These are phyloP conservation scores for Agaricus bisporus DNA, from an alignment of 768 basidiomycete genomes.

Conservation along the genomic window DNA sequence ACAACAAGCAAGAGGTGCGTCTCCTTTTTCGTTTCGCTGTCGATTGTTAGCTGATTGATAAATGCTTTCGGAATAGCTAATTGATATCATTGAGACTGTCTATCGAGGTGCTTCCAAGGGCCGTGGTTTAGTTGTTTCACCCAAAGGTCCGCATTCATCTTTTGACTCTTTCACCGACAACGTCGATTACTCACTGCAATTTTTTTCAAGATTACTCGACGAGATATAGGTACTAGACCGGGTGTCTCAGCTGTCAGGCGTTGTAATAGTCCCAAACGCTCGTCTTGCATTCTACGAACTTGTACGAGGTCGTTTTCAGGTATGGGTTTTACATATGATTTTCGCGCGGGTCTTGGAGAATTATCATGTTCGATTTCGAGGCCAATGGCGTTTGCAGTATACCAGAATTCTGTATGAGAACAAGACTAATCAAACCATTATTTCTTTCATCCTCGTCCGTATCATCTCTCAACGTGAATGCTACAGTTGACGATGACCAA, in stretches of 20 bases:
- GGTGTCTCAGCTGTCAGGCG: not conserved
- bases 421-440: no score
- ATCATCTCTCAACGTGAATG: no score
- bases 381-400: no score
- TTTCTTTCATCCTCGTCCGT: no score
- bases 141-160: slow-evolving; percentile 59
- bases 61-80: slow-evolving; percentile 48
- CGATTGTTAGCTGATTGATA: not conserved
- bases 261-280: not conserved
- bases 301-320: no score
- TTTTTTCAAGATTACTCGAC: not conserved
- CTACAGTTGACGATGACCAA: no score
- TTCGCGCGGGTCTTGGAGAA: no score
- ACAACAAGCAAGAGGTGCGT: slow-evolving; percentile 93
- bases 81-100: slow-evolving; percentile 97
- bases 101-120: slow-evolving; percentile 98
- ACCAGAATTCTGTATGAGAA: no score
- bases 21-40: not conserved
- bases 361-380: no score
- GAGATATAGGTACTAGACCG: not conserved
- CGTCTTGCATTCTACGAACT: no score
- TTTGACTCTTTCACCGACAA: not conserved
- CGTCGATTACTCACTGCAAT: not conserved
- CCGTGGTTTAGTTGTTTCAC: slow-evolving; percentile 94
- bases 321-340: no score